Percentiles rank a stretch among this genome's conserved stretches.
Evolutionary conservation across 768 basidiomycete genomes (phyloP).

Genomic region (Lactarius tabidus): DNA sequence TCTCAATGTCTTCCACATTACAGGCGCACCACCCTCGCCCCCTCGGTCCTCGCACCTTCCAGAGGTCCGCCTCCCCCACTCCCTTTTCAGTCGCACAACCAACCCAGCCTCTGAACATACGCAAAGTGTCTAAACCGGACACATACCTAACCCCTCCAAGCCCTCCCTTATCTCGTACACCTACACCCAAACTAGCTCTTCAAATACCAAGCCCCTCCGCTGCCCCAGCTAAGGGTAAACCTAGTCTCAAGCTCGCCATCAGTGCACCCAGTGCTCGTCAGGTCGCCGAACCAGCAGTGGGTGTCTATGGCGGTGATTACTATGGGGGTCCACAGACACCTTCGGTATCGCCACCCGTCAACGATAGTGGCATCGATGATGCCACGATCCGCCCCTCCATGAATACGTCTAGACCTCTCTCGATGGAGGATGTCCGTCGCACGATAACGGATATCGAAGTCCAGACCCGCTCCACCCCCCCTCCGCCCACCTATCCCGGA

Average conservation of each 20-base stretch:
- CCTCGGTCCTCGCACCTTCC: constrained; percentile 47
- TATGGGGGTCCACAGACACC: constrained; percentile 26
- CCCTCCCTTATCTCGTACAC: constrained; percentile 27
- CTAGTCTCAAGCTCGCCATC: constrained; percentile 26
- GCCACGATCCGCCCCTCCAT: constrained; percentile 41
- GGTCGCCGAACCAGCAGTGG: neutral
- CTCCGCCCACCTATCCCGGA: constrained; percentile 29
- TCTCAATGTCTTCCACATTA: constrained; percentile 10
- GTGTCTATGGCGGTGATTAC: constrained; percentile 22
- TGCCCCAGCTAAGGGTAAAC: constrained; percentile 22
- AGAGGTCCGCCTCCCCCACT: constrained; percentile 42
- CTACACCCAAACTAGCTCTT: constrained; percentile 32
- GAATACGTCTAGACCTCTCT: constrained; percentile 24
- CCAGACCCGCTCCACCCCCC: constrained; percentile 38
- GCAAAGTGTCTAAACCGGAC: constrained; percentile 32
- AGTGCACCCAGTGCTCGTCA: constrained; percentile 9
- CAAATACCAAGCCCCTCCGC: constrained; percentile 30
- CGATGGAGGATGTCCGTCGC: constrained; percentile 28
- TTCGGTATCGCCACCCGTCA: constrained; percentile 20
- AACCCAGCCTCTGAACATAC: constrained; percentile 40
- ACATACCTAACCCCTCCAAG: constrained; percentile 22
- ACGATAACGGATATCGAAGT: constrained; percentile 28
- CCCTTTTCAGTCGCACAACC: constrained; percentile 32
- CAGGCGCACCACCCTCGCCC: constrained; percentile 39
- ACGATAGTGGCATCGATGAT: constrained; percentile 36